Conservation (phyloP, 495 filamentous ascomycete genomes). For the Immersiella caudata region DNA sequence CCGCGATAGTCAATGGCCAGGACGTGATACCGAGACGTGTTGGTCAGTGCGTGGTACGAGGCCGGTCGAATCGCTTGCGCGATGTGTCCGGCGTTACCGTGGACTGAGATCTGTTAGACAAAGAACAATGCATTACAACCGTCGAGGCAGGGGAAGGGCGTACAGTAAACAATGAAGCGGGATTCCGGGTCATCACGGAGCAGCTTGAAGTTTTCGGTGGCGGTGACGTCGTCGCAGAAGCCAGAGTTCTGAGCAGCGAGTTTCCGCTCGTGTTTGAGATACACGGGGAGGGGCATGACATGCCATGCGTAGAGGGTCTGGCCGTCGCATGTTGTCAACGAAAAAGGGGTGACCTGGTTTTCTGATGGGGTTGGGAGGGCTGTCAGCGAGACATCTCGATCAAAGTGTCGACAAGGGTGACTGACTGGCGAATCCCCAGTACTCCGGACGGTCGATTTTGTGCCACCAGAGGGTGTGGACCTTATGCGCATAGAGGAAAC, state of each 20-base stretch:
- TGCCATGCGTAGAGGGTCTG: constrained; percentile 72
- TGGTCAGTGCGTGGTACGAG: constrained; percentile 64
- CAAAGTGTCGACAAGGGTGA: constrained; percentile 1
- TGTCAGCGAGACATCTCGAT: not conserved
- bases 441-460: constrained; percentile 69
- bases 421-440: constrained; percentile 82
- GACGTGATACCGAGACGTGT: constrained; percentile 60
- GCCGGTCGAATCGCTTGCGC: constrained; percentile 63
- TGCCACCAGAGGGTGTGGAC: constrained; percentile 69
- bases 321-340: constrained; percentile 58
- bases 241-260: constrained; percentile 56
- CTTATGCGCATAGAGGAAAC: constrained; percentile 77
- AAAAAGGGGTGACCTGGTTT: constrained; percentile 71
- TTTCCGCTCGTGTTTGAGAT: constrained; percentile 56
- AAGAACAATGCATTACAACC: not conserved
- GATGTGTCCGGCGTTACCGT: constrained; percentile 66
- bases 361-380: constrained; percentile 35
- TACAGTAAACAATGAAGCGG: constrained; percentile 61
- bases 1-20: constrained; percentile 86
- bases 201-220: constrained; percentile 59
- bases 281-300: constrained; percentile 66
- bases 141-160: constrained; percentile 13
- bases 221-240: constrained; percentile 57
- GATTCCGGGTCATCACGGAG: constrained; percentile 64
- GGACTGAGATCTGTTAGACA: constrained; percentile 35